phyloP scores from a whole-genome alignment of 805 yeast genomes.

The Candida methanosorbosa region DNA sequence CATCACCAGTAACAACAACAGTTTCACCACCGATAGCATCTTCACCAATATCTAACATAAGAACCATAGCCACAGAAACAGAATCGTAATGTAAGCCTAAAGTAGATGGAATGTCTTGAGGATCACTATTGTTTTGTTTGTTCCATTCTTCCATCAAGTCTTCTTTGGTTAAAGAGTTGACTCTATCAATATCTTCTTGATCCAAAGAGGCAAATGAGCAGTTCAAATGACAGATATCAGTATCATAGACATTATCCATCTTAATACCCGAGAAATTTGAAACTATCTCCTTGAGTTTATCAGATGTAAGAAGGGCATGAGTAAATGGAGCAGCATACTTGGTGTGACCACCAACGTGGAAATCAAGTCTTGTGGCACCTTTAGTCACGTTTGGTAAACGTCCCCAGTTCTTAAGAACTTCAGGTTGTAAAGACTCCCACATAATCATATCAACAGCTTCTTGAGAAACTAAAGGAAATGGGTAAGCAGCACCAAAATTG shows the following conservation, averaged over 20 bases:
- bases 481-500: slow-evolving; percentile 38
- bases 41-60: slow-evolving; percentile 37
- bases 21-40: slow-evolving; percentile 44
- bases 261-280: slow-evolving; percentile 42
- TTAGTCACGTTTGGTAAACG: slow-evolving; percentile 25
- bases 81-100: slow-evolving; percentile 41
- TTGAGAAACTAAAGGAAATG: slow-evolving; percentile 49
- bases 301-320: slow-evolving; percentile 41
- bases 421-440: slow-evolving; percentile 39
- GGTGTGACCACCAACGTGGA: slow-evolving; percentile 39
- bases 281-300: slow-evolving; percentile 37
- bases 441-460: slow-evolving; percentile 50
- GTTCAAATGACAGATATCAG: slow-evolving; percentile 44
- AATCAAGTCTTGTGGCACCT: slow-evolving; percentile 28
- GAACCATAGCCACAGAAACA: slow-evolving; percentile 38
- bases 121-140: slow-evolving; percentile 14
- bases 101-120: slow-evolving; percentile 32
- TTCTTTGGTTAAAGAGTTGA: slow-evolving; percentile 7
- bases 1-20: slow-evolving; percentile 33
- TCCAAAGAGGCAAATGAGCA: slow-evolving; percentile 27
- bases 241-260: slow-evolving; percentile 36
- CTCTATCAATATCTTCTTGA: slow-evolving; percentile 8
- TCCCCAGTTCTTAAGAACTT: slow-evolving; percentile 31
- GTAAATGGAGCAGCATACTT: slow-evolving; percentile 35
- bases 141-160: slow-evolving; percentile 8